Percentiles rank a stretch among this genome's conserved stretches.
phyloP scores from a whole-genome alignment of 78 protist genomes.

The Diacronema lutheri region DNA sequence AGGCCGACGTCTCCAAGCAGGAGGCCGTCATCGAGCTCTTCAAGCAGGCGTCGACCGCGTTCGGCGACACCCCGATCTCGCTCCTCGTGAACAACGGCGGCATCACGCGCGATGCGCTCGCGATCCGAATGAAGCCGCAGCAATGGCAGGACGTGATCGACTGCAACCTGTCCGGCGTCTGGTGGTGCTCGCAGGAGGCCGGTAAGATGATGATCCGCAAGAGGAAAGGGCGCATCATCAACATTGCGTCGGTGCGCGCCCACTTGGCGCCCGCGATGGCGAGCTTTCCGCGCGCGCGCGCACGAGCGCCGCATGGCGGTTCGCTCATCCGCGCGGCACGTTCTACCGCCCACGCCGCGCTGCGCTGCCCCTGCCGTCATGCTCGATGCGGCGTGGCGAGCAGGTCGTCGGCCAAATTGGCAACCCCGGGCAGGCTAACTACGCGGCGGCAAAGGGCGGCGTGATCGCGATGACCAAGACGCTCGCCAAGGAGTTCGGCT shows the following conservation, averaged over 20 bases:
- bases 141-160: conserved; percentile 2
- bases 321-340: no score
- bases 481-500: conserved; percentile 19
- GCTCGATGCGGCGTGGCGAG: no score
- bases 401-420: conserved; percentile 27
- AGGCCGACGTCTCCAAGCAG: background rate
- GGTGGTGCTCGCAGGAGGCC: conserved; percentile 27
- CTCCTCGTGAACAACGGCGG: conserved; percentile 46
- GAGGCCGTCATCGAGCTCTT: background rate
- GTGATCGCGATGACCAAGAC: conserved; percentile 31
- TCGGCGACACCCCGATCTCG: background rate
- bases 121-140: background rate
- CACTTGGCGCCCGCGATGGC: no score
- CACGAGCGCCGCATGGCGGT: no score
- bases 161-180: conserved; percentile 12
- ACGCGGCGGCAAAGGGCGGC: conserved; percentile 45
- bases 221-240: conserved; percentile 17
- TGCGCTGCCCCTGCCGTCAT: no score
- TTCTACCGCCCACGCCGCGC: no score
- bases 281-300: no score
- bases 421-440: conserved; percentile 32
- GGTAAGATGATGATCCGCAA: background rate
- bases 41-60: background rate
- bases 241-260: conserved; percentile 2
- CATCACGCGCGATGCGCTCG: conserved; percentile 16